Base-by-base conservation (phyloP, 2,329 filamentous ascomycete species). In the Penicillium vulpinum region DNA sequence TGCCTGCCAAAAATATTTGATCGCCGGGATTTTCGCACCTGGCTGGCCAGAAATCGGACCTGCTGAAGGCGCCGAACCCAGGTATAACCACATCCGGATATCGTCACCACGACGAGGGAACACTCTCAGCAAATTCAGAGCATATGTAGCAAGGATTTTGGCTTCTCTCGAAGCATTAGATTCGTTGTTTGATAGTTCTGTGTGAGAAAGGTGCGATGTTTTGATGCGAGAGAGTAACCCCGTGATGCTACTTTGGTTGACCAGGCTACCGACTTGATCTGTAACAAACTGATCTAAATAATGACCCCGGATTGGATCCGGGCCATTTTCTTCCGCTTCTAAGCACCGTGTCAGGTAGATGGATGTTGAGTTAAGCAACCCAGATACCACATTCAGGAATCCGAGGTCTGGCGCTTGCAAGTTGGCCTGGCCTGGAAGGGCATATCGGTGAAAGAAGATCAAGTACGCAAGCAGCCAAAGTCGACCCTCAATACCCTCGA, bases 51-150 rank as follows among this genome's bases (percentile, higher is more conserved):
- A 59, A 9, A 62, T 59, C 57, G 76, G 63, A 67, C 72, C 50
- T 68, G 76, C 58, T 21, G 62, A 77, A 59, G 62, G 69, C 5
- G 89, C 80, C 41, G 88, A 85, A 0, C 91, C 90, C 39, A 94
- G 81, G 69, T 94, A 97, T 0, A 97, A 80, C 77, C 91, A 93
- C 91, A 97, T 96, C 22, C 92, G 88, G 58, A 97, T 95, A 57
- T 97, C 92, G 68, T 97, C 92, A 4, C 87, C 88, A 57, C 86
- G 83, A 7, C 82, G 79, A 9, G 93, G 92, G 63, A 97, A 97
- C 65, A 92, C 92, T 57, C 90, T 85, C 4, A 97, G 79, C 3
- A 99, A 78, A 0, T 90, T 92, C 38, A 97, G 80, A 3, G 92
- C 91, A 70, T 96, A 97, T 28, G 89, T 91, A 13, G 93, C 91